Evolutionary conservation across 805 yeast genomes (phyloP).

Genomic region (Metschnikowia baotianmanensis): DNA sequence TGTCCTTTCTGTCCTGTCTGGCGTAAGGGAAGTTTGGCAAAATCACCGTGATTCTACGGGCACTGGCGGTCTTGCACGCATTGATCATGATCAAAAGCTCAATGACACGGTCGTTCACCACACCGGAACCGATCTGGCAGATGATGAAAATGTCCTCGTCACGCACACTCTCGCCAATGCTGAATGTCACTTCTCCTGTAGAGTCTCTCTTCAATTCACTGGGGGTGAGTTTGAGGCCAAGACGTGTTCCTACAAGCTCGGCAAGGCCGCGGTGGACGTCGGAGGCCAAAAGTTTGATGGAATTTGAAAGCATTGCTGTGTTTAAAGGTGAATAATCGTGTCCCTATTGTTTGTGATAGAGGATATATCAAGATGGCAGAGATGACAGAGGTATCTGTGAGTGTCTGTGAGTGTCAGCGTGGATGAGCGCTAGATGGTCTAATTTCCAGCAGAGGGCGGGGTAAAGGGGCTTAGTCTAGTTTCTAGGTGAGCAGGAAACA

Average conservation of each 20-base stretch:
- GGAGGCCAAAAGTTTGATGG: constrained; percentile 65
- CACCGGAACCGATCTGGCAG: constrained; percentile 75
- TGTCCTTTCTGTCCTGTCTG: constrained; percentile 86
- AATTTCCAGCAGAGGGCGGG: no score
- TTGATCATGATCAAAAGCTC: constrained; percentile 76
- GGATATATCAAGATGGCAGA: not conserved
- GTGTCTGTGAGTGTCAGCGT: not conserved
- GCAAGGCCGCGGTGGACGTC: constrained; percentile 69
- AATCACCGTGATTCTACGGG: constrained; percentile 78
- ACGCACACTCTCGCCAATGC: constrained; percentile 78
- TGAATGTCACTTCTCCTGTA: constrained; percentile 71
- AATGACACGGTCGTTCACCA: constrained; percentile 70
- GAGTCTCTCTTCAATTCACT: constrained; percentile 64
- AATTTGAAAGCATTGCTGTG: constrained; percentile 67
- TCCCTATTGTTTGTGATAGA: no score
- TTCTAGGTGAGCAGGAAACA: no score
- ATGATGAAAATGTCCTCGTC: constrained; percentile 81
- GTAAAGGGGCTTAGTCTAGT: no score
- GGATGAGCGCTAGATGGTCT: no score
- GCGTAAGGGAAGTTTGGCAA: constrained; percentile 84
- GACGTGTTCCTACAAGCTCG: constrained; percentile 60
- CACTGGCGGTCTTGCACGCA: constrained; percentile 81
- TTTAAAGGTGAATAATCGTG: no score
- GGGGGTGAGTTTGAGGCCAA: constrained; percentile 61
- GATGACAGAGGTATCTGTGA: not conserved